Conservation (phyloP, 495 filamentous ascomycete species). For the Rusavskia elegans region DNA sequence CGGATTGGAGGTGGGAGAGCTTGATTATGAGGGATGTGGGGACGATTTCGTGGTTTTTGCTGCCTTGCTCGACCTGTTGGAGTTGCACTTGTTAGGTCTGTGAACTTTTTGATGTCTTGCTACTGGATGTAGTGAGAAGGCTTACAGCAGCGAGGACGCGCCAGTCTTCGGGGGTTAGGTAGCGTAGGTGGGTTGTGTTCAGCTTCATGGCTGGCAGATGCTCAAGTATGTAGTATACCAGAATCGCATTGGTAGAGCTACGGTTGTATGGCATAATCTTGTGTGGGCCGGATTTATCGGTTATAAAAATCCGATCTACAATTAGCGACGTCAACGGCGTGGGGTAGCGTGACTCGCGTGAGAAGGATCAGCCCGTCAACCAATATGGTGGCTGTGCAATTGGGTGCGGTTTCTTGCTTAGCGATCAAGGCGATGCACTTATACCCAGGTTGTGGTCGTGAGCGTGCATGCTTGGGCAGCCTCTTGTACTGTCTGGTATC, state of each 20-base stretch:
- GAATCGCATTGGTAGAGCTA: background rate
- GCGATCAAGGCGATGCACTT: too few relatives aligned
- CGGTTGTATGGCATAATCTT: too few relatives aligned
- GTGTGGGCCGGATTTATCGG: background rate
- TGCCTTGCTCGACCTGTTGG: conserved; percentile 71
- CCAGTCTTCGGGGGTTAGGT: conserved; percentile 88
- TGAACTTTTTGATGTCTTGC: conserved; percentile 14
- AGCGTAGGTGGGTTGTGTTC: conserved; percentile 78
- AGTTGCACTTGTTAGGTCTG: conserved; percentile 19
- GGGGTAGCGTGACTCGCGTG: too few relatives aligned
- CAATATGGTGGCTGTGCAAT: background rate
- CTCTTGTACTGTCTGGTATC: too few relatives aligned
- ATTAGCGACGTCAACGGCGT: background rate
- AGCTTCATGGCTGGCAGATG: conserved; percentile 54
- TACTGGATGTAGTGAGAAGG: conserved; percentile 11
- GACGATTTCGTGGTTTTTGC: conserved; percentile 92
- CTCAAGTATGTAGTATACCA: background rate
- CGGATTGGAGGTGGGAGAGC: conserved; percentile 64
- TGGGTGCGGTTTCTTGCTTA: too few relatives aligned
- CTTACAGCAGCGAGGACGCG: conserved; percentile 80
- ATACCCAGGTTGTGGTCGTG: too few relatives aligned
- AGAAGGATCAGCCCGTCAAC: background rate
- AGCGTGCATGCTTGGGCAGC: too few relatives aligned
- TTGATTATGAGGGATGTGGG: conserved; percentile 78
- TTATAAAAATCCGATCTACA: background rate